These are phyloP conservation scores for Dovyalis caffra DNA, from an alignment of 345 rosid species.

Conservation along the genomic window DNA sequence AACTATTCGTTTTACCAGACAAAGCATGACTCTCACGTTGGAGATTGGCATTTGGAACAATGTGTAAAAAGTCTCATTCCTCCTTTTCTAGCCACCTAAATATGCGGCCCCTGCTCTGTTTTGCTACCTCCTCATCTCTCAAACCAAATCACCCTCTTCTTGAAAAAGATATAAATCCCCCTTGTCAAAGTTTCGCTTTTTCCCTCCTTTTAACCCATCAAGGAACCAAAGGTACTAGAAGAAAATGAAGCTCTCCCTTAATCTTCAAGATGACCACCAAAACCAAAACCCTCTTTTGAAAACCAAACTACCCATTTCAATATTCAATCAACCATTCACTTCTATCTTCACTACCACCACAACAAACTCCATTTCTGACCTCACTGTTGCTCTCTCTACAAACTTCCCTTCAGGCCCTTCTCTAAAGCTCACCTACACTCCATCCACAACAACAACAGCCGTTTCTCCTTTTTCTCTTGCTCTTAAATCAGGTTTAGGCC, in stretches of 20 bases:
- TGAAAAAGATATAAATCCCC: not conserved
- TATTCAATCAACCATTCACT: slow-evolving; percentile 51
- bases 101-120: not conserved
- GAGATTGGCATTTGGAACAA: not conserved
- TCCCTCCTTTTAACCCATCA: not conserved
- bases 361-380: slow-evolving; percentile 23
- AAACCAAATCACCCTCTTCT: not conserved
- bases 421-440: slow-evolving; percentile 42
- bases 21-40: not conserved
- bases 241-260: slow-evolving; percentile 53
- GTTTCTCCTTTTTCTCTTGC: slow-evolving; percentile 44
- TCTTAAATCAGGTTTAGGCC: slow-evolving; percentile 64
- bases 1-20: not conserved
- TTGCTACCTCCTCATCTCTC: not conserved
- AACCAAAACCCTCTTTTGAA: slow-evolving; percentile 32
- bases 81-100: not conserved
- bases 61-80: not conserved
- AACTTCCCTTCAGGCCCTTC: slow-evolving; percentile 60
- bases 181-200: not conserved
- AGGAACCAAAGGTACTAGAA: not conserved
- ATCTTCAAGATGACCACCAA: slow-evolving; percentile 31
- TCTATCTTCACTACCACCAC: slow-evolving; percentile 34
- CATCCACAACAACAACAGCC: slow-evolving; percentile 14
- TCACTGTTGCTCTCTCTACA: slow-evolving; percentile 50
- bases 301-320: slow-evolving; percentile 50